Conservation (phyloP, 176 grass and related monocot genomes). For the Triticum aestivum region DNA sequence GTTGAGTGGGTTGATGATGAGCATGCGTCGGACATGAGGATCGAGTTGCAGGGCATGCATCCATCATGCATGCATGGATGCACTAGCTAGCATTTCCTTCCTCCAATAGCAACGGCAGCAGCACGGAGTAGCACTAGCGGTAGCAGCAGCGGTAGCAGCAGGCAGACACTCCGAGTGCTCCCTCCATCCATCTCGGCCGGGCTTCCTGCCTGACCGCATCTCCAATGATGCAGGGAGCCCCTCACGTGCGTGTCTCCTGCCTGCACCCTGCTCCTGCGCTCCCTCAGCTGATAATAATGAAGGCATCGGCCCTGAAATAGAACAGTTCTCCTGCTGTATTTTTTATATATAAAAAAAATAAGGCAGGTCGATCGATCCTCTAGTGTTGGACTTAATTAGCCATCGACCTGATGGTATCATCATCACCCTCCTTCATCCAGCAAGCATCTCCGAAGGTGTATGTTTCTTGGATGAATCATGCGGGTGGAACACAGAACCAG, state of each 20-base stretch:
- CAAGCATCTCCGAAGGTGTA: too few relatives aligned
- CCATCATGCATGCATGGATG: constrained; percentile 1
- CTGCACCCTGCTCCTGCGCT: neutral
- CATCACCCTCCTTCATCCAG: too few relatives aligned
- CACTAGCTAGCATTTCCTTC: neutral
- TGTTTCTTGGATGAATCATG: too few relatives aligned
- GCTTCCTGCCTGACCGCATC: neutral
- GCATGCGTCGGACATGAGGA: constrained; percentile 17
- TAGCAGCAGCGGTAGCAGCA: neutral
- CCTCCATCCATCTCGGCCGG: neutral
- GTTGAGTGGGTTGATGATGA: constrained; percentile 34
- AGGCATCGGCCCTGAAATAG: too few relatives aligned
- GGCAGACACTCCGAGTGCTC: neutral
- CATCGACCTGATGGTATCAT: too few relatives aligned
- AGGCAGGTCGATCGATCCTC: too few relatives aligned
- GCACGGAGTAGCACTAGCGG: neutral
- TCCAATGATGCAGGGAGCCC: constrained; percentile 4
- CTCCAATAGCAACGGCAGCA: neutral
- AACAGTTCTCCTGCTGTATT: too few relatives aligned
- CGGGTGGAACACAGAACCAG: neutral
- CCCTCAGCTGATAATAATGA: neutral
- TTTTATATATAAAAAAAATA: too few relatives aligned
- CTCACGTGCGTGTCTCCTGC: constrained; percentile 20
- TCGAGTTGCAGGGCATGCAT: neutral
- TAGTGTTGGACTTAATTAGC: too few relatives aligned